phyloP scores from a whole-genome alignment of 2,329 filamentous ascomycete genomes.

The Fusarium xyrophilum region DNA sequence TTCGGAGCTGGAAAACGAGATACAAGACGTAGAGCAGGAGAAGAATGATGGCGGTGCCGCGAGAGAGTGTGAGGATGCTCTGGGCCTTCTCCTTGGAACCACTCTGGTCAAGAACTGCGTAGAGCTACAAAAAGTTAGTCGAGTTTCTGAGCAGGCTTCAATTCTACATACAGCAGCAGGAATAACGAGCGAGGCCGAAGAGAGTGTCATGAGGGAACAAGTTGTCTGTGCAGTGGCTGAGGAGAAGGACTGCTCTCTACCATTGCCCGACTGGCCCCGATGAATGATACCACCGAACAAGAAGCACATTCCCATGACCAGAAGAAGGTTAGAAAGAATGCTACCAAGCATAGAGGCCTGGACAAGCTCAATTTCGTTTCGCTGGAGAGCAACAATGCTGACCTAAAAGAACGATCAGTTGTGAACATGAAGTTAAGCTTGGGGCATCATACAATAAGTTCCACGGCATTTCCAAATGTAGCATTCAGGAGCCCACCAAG shows the following conservation, averaged over 20 bases:
- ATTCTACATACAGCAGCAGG: conserved; percentile 66
- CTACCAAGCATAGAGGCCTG: conserved; percentile 97
- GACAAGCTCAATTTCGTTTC: conserved; percentile 92
- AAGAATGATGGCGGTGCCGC: conserved; percentile 77
- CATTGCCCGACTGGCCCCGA: conserved; percentile 61
- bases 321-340: conserved; percentile 90
- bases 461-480: conserved; percentile 81
- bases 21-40: conserved; percentile 78
- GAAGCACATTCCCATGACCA: conserved; percentile 85
- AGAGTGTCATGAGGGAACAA: conserved; percentile 75
- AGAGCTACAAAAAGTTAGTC: conserved; percentile 57
- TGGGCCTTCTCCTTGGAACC: conserved; percentile 52
- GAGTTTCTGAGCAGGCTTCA: neutral
- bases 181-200: conserved; percentile 79
- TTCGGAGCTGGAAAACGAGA: conserved; percentile 78
- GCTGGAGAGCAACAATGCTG: conserved; percentile 86
- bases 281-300: conserved; percentile 74
- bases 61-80: conserved; percentile 75
- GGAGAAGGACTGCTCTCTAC: conserved; percentile 75
- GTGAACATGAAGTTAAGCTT: neutral
- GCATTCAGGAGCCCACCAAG: conserved; percentile 77
- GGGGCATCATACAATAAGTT: conserved; percentile 69
- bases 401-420: conserved; percentile 61
- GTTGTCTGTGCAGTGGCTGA: conserved; percentile 79
- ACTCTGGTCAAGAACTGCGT: conserved; percentile 64